These are phyloP conservation scores for Boletales sp. DNA, from an alignment of 768 basidiomycete genomes.

Conservation along the genomic window DNA sequence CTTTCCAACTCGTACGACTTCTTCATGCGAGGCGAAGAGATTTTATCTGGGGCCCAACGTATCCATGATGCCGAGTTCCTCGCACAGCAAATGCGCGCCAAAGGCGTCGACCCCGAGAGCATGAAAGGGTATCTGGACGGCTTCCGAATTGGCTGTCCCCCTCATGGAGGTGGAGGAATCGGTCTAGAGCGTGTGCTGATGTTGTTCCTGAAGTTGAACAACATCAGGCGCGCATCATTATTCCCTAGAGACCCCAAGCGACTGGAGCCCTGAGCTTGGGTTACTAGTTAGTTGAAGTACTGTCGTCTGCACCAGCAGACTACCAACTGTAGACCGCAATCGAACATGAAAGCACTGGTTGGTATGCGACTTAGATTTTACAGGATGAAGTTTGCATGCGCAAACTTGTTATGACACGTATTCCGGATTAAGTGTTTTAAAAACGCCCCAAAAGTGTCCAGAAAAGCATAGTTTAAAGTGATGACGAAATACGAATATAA, in stretches of 20 bases:
- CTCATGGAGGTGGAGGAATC: slow-evolving; percentile 96
- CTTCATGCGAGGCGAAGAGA: slow-evolving; percentile 99
- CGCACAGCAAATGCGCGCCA: slow-evolving; percentile 76
- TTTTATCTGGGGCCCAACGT: slow-evolving; percentile 96
- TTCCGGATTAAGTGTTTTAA: slow-evolving; percentile 26
- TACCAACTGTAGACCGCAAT: not conserved
- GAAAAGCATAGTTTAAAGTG: slow-evolving; percentile 16
- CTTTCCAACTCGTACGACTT: slow-evolving; percentile 99
- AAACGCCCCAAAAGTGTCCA: slow-evolving; percentile 18
- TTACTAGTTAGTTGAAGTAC: no score
- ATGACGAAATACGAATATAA: slow-evolving; percentile 19
- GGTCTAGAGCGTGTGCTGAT: slow-evolving; percentile 94
- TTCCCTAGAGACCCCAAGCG: slow-evolving; percentile 98
- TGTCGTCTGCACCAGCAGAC: no score
- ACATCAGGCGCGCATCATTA: slow-evolving; percentile 87
- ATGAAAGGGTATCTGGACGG: slow-evolving; percentile 94
- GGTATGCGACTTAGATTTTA: slow-evolving; percentile 14
- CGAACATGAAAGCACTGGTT: slow-evolving; percentile 4
- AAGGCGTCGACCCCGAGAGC: slow-evolving; percentile 85
- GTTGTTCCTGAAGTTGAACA: slow-evolving; percentile 96
- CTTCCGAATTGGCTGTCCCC: slow-evolving; percentile 91
- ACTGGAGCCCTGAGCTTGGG: slow-evolving; percentile 65
- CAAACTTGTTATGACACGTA: slow-evolving; percentile 12
- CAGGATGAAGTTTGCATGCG: slow-evolving; percentile 14
- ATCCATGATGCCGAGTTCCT: slow-evolving; percentile 88